phyloP scores from a whole-genome alignment of 306 rosid species.

The Lathyrus tuberosus region DNA sequence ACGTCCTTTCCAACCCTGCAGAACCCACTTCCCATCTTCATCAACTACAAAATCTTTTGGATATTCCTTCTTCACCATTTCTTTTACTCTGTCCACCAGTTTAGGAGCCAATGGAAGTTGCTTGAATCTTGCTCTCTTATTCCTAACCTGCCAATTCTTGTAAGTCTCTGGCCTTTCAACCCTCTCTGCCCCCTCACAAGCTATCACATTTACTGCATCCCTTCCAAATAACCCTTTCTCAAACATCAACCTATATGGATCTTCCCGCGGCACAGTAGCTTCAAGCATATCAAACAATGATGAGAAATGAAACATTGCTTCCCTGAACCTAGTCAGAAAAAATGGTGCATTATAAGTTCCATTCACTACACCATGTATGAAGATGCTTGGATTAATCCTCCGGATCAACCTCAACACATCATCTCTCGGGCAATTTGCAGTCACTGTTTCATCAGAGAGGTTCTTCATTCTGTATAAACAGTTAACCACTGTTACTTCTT shows the following conservation, averaged over 20 bases:
- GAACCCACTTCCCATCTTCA: constrained; percentile 69
- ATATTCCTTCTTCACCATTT: constrained; percentile 59
- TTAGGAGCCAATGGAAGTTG: constrained; percentile 60
- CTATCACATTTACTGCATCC: constrained; percentile 71
- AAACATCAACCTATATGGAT: constrained; percentile 54
- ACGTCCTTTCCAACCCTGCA: constrained; percentile 91
- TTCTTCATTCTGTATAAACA: constrained; percentile 64
- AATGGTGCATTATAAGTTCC: constrained; percentile 79
- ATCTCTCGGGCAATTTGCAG: constrained; percentile 65
- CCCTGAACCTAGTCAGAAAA: constrained; percentile 71
- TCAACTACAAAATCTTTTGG: constrained; percentile 66
- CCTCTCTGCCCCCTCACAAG: constrained; percentile 78
- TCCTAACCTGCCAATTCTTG: constrained; percentile 83
- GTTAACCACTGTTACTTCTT: constrained; percentile 62
- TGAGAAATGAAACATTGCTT: constrained; percentile 77
- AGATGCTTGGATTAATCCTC: constrained; percentile 67
- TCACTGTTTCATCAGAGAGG: constrained; percentile 62
- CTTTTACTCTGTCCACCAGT: constrained; percentile 54
- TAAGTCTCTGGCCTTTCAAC: constrained; percentile 87
- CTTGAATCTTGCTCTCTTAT: constrained; percentile 72
- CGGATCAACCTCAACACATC: constrained; percentile 63
- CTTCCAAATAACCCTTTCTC: constrained; percentile 70
- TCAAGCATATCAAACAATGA: constrained; percentile 78
- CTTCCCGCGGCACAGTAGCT: constrained; percentile 57
- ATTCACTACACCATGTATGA: constrained; percentile 68